Evolutionary conservation across 192 early-diverging fungal species (phyloP).

Genomic region (Thamnidium elegans): DNA sequence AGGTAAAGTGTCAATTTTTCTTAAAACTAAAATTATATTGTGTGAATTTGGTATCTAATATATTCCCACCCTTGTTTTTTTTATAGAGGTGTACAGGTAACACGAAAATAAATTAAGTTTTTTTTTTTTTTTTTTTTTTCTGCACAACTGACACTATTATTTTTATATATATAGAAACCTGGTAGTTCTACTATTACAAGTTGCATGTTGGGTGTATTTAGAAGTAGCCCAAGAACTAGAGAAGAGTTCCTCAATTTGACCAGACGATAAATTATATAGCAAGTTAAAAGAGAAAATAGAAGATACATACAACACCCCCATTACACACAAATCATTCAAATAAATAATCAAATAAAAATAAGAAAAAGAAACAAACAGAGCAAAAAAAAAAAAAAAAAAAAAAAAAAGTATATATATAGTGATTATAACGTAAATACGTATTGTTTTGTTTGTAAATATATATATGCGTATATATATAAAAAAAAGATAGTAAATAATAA

Average conservation of each 20-base stretch:
- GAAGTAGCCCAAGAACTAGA: slow-evolving; percentile 85
- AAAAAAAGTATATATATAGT: not conserved
- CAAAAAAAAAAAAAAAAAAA: not conserved
- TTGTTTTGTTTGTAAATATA: not conserved
- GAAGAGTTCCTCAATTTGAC: slow-evolving; percentile 95
- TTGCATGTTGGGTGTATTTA: slow-evolving; percentile 93
- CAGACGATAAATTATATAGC: slow-evolving; percentile 28
- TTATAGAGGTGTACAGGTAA: slow-evolving; percentile 20
- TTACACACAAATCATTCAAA: no score
- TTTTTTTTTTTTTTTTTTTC: not conserved
- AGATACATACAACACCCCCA: not conserved
- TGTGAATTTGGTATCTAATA: not conserved
- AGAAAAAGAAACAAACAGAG: no score
- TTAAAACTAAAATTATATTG: no score
- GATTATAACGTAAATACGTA: not conserved
- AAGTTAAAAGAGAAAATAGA: slow-evolving; percentile 2
- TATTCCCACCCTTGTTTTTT: not conserved
- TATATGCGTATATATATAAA: not conserved
- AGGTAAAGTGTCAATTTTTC: slow-evolving; percentile 12
- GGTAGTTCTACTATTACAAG: slow-evolving; percentile 92
- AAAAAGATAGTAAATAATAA: not conserved
- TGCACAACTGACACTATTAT: not conserved
- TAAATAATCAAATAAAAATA: no score
- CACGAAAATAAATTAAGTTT: slow-evolving; percentile 5
- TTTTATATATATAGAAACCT: slow-evolving; percentile 68